A percentile compares a stretch with the other conserved stretches of the same genome.
Conservation (phyloP, 2,329 filamentous ascomycete species). For the Simplicillium aogashimaense region DNA sequence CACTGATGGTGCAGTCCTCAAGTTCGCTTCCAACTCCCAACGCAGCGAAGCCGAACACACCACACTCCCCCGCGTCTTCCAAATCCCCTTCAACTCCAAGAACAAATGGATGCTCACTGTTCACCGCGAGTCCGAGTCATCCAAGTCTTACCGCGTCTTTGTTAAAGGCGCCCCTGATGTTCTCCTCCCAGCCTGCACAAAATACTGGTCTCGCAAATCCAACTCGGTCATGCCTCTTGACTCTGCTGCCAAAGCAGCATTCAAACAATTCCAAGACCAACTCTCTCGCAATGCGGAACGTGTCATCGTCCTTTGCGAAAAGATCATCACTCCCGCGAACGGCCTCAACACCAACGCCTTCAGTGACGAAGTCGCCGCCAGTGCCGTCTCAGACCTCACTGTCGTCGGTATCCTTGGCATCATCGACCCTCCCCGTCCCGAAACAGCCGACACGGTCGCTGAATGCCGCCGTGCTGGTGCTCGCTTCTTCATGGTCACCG, state of each 20-base stretch:
- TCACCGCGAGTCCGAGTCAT: conserved; percentile 14
- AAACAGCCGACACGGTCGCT: conserved; percentile 28
- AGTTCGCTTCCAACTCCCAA: conserved; percentile 21
- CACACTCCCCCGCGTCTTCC: conserved; percentile 19
- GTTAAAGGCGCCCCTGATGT: conserved; percentile 47
- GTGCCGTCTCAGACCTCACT: conserved; percentile 29
- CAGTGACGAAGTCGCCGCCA: conserved; percentile 34
- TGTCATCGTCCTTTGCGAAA: conserved; percentile 31
- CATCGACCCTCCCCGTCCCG: conserved; percentile 33
- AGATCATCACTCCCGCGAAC: conserved; percentile 16
- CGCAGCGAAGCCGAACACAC: conserved; percentile 8
- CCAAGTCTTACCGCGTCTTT: conserved; percentile 28
- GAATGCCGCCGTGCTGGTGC: conserved; percentile 33
- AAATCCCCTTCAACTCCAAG: conserved; percentile 39
- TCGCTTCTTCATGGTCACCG: conserved; percentile 38
- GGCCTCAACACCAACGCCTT: conserved; percentile 33
- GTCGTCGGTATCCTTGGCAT: conserved; percentile 43
- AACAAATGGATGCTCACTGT: conserved; percentile 39
- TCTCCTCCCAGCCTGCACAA: conserved; percentile 24
- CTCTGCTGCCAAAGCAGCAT: conserved; percentile 17
- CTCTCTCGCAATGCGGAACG: conserved; percentile 31
- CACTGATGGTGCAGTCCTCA: conserved; percentile 30
- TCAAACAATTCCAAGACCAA: conserved; percentile 26
- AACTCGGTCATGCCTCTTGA: conserved; percentile 24
- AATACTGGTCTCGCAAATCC: conserved; percentile 21